Evolutionary conservation across 306 rosid genomes (phyloP), one percentile per base, ranked within the genome.

Genomic region (Purshia tridentata): DNA sequence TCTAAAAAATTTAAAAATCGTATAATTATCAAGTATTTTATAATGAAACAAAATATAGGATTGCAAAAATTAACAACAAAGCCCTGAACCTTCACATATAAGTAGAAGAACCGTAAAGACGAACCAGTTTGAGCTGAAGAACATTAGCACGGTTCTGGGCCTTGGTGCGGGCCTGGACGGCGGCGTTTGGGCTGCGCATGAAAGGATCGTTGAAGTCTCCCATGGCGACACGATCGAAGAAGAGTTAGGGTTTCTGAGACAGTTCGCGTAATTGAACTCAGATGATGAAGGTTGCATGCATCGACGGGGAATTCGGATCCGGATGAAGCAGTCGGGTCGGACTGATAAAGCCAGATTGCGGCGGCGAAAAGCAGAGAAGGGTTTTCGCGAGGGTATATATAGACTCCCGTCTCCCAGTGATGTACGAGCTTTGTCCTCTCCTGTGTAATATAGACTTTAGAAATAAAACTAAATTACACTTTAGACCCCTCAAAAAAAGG

Each of bases 111-210:
- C 14, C 16, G 3, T n/a, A 6, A 39, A 42, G 14, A 53, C 50
- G 10, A 73, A 95, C 99, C 93, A 91, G 86, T 70, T 95, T 95
- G 78, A 95, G 99, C 84, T 95, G 99, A 70, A 90, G 98, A 61
- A 95, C 99, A 77, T 86, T 95, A 69, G 97, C 93, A 19, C 99
- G 99, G 67, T 95, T 95, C 90, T 91, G 97, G 10, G 91, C 97
- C 80, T 95, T 95, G 87, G 99, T 81, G 4, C 96, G 97, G 81
- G 93, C 96, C 95, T 95, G 99, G 20, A 92, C 98, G 79, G 99
- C 98, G 77, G 99, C 88, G 93, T 94, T 94, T 72, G 87, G 98
- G 91, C 86, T 92, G 77, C 98, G 99, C 92, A 92, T 48, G 79
- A 92, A 84, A 37, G 99, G 86, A 71, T 94, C 99, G 78, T 84